A percentile compares a stretch with the other conserved stretches of the same genome.
Conservation (phyloP, 129 eudicot species). For the Oenanthe sinensis region DNA sequence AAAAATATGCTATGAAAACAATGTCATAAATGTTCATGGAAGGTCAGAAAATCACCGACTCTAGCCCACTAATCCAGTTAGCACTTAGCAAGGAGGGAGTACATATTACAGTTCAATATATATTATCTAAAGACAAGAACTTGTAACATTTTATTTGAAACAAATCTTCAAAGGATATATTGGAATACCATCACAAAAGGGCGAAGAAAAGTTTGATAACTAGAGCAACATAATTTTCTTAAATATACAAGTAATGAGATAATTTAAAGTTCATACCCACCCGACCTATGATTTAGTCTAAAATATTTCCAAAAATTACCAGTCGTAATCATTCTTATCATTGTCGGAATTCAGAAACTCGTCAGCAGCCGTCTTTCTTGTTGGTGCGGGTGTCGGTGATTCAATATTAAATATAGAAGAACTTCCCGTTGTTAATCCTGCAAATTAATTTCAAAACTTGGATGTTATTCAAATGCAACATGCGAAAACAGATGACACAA, state of each 20-base stretch:
- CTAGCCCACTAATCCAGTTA: not conserved
- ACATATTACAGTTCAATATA: not conserved
- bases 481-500: not conserved
- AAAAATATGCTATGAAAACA: not conserved
- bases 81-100: not conserved
- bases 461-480: not conserved
- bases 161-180: not conserved
- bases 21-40: not conserved
- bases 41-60: not conserved
- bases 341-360: slow-evolving; percentile 84
- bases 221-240: not conserved
- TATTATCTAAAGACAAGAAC: not conserved
- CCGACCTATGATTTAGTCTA: not conserved
- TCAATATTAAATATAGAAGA: slow-evolving; percentile 51
- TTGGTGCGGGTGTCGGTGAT: slow-evolving; percentile 29
- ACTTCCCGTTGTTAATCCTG: slow-evolving; percentile 60
- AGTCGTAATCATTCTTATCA: slow-evolving; percentile 95
- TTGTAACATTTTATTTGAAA: not conserved
- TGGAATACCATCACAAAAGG: not conserved
- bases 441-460: not conserved
- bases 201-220: not conserved
- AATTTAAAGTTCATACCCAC: not conserved
- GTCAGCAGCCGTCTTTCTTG: slow-evolving; percentile 64
- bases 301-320: slow-evolving; percentile 34
- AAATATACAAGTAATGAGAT: not conserved